These are phyloP conservation scores for Gaeumannomyces tritici DNA, from an alignment of 2,329 filamentous ascomycete genomes.

Conservation along the genomic window DNA sequence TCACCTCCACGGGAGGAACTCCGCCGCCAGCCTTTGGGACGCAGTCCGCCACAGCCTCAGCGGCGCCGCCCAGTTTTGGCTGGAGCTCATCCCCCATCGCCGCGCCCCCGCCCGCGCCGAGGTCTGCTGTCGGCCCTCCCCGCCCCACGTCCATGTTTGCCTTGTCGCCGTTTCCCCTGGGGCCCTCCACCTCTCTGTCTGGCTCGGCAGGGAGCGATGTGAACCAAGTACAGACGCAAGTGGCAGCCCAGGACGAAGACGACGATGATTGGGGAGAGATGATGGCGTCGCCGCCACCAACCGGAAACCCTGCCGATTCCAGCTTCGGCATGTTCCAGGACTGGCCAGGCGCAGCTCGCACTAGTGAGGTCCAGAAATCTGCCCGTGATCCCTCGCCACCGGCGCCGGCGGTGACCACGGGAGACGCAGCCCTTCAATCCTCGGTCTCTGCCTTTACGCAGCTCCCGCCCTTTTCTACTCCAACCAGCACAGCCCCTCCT, in stretches of 20 bases:
- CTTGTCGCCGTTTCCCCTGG: background rate
- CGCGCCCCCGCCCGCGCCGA: background rate
- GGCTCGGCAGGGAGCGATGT: background rate
- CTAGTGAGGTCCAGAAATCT: no score
- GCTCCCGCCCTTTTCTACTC: no score
- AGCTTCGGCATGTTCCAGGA: slow-evolving; percentile 4
- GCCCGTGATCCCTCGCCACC: no score
- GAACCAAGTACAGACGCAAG: background rate
- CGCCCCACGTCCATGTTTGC: slow-evolving; percentile 1
- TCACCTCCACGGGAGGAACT: no score
- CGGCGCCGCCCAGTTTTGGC: background rate
- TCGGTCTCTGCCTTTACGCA: no score
- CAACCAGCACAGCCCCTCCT: no score
- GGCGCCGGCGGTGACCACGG: no score
- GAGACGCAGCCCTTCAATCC: no score
- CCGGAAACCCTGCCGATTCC: slow-evolving; percentile 4
- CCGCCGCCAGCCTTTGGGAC: no score
- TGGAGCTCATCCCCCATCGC: background rate
- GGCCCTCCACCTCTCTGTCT: background rate
- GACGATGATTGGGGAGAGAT: slow-evolving; percentile 55
- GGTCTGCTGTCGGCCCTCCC: background rate
- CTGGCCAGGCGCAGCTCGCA: background rate
- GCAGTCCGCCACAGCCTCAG: background rate
- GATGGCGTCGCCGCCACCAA: slow-evolving; percentile 31
- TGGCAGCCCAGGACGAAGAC: slow-evolving; percentile 16